phyloP scores from a whole-genome alignment of 441 rosid genomes.

The Kokia cookei region DNA sequence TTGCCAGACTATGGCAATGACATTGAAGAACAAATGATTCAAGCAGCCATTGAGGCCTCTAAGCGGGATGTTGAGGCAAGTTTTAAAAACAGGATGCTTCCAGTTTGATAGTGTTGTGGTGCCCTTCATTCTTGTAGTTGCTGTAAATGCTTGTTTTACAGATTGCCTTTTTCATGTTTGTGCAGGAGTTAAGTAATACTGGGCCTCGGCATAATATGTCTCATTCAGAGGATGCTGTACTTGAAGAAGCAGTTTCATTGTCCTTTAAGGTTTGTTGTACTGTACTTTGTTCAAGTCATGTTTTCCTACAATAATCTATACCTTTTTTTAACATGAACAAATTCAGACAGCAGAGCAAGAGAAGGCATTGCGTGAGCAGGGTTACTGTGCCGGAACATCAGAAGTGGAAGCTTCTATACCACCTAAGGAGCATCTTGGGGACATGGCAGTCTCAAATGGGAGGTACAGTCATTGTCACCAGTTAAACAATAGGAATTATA shows the following conservation, averaged over 20 bases:
- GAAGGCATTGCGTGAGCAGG: constrained; percentile 42
- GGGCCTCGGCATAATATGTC: constrained; percentile 33
- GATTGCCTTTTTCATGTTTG: constrained; percentile 7
- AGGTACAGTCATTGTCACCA: constrained; percentile 36
- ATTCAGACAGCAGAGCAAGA: constrained; percentile 76
- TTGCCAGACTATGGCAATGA: constrained; percentile 56
- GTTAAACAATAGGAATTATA: not conserved
- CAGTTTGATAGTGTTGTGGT: not conserved
- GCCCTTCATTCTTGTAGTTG: not conserved
- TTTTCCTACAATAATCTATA: not conserved
- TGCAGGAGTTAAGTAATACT: constrained; percentile 35
- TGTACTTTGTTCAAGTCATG: not conserved
- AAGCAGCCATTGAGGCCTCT: constrained; percentile 98
- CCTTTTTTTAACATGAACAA: constrained; percentile 19
- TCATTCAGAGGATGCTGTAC: constrained; percentile 42
- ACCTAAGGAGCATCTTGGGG: constrained; percentile 33
- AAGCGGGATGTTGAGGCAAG: constrained; percentile 61
- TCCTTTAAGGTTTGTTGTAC: constrained; percentile 46
- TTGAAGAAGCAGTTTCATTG: constrained; percentile 63
- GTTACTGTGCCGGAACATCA: constrained; percentile 33
- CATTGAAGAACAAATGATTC: constrained; percentile 94
- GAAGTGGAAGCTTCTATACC: constrained; percentile 33
- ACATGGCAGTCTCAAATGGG: constrained; percentile 45
- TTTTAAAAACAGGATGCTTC: constrained; percentile 1
- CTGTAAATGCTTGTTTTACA: not conserved